Evolutionary conservation across 2,329 filamentous ascomycete species (phyloP).

Genomic region (Colletotrichum sidae): DNA sequence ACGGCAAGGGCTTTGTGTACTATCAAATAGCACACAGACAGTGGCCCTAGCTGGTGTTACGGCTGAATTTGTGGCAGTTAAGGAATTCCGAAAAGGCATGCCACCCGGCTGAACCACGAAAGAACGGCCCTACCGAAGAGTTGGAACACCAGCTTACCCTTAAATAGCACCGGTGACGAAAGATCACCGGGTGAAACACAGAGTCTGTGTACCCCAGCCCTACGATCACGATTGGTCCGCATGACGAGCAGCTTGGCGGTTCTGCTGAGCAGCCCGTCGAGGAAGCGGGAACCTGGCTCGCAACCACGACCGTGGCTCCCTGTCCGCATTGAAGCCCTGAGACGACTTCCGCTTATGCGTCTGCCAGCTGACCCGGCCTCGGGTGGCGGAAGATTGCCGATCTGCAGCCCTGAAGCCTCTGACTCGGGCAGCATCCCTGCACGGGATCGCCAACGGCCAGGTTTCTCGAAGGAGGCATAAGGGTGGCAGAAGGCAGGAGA

Average conservation of each 20-base stretch:
- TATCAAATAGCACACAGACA: no score
- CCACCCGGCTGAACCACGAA: slow-evolving; percentile 6
- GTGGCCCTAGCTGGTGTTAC: no score
- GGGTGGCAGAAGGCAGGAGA: background rate
- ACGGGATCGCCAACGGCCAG: slow-evolving; percentile 10
- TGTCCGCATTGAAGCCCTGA: slow-evolving; percentile 27
- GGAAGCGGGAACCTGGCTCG: background rate
- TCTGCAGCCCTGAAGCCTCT: slow-evolving; percentile 17
- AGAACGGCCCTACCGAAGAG: slow-evolving; percentile 23
- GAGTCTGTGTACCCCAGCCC: slow-evolving; percentile 3
- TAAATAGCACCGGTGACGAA: slow-evolving; percentile 27
- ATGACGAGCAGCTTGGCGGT: slow-evolving; percentile 18
- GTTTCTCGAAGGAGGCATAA: background rate
- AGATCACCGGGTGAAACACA: slow-evolving; percentile 20
- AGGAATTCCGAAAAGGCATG: slow-evolving; percentile 7
- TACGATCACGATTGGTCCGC: slow-evolving; percentile 15
- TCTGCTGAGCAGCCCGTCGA: background rate
- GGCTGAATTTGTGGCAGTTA: no score
- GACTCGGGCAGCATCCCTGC: slow-evolving; percentile 29
- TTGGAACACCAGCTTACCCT: slow-evolving; percentile 7
- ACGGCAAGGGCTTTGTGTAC: no score
- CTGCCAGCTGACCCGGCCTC: slow-evolving; percentile 20
- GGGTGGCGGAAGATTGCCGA: slow-evolving; percentile 15
- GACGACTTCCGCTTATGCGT: slow-evolving; percentile 23
- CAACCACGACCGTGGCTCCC: background rate